These are phyloP conservation scores for Fusarium mundagurra DNA, from an alignment of 2,329 filamentous ascomycete genomes.

Conservation along the genomic window DNA sequence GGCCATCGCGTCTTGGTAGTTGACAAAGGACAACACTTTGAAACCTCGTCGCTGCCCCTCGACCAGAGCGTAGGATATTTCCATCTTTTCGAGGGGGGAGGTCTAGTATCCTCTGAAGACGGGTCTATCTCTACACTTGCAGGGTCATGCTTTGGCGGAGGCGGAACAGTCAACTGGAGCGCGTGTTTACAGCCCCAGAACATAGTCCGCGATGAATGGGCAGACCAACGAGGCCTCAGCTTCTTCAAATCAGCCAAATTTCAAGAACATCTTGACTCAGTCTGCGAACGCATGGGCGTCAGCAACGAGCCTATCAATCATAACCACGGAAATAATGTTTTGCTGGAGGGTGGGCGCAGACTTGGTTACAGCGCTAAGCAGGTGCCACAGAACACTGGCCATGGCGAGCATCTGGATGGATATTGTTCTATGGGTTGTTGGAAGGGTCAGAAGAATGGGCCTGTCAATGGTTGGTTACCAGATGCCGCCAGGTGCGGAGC, in stretches of 20 bases:
- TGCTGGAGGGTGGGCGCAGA: neutral
- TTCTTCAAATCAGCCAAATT: neutral
- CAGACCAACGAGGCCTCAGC: neutral
- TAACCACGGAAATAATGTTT: neutral
- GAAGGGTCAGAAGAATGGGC: neutral
- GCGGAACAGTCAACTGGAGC: slow-evolving; percentile 5
- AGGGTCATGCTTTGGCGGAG: neutral
- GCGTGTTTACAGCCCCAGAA: neutral
- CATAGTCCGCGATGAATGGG: neutral
- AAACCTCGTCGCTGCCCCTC: neutral
- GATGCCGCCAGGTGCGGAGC: neutral
- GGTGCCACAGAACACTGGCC: neutral
- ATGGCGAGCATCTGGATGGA: neutral
- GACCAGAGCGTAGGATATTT: neutral
- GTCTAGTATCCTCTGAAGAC: neutral
- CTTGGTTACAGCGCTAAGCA: neutral
- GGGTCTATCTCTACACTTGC: neutral
- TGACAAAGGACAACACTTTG: neutral
- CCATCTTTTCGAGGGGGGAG: neutral
- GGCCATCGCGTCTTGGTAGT: neutral
- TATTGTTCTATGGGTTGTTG: neutral
- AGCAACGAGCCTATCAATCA: neutral
- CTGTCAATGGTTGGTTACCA: neutral
- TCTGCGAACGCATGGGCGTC: neutral
- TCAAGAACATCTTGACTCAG: neutral